phyloP scores from a whole-genome alignment of 2,329 filamentous ascomycete genomes.

The Penicillium sp. region DNA sequence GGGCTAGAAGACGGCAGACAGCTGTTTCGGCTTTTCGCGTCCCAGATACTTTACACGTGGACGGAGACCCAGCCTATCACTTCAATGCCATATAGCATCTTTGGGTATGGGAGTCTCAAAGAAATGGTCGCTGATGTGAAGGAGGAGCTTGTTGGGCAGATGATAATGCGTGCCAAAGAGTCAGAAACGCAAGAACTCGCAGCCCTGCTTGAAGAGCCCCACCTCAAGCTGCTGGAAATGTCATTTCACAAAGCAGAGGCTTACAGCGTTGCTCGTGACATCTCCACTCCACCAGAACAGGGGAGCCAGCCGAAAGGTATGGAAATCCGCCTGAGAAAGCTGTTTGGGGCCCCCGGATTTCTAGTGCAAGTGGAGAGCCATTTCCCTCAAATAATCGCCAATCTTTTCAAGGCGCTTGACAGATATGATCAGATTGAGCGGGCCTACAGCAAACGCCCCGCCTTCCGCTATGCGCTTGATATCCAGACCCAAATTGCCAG shows the following conservation, averaged over 20 bases:
- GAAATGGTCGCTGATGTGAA: slow-evolving; percentile 71
- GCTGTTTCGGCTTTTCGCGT: slow-evolving; percentile 80
- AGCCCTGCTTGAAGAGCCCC: slow-evolving; percentile 54
- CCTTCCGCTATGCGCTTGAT: slow-evolving; percentile 61
- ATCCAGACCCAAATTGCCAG: slow-evolving; percentile 68
- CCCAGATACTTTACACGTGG: slow-evolving; percentile 92
- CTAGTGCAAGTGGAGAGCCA: slow-evolving; percentile 63
- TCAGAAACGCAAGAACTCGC: slow-evolving; percentile 63
- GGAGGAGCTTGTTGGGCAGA: slow-evolving; percentile 75
- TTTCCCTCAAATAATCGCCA: slow-evolving; percentile 74
- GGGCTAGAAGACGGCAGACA: slow-evolving; percentile 64
- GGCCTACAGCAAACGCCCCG: slow-evolving; percentile 60
- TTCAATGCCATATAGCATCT: slow-evolving; percentile 81
- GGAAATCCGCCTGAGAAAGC: slow-evolving; percentile 65
- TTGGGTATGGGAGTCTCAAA: slow-evolving; percentile 69
- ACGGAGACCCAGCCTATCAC: slow-evolving; percentile 65
- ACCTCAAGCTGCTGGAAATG: slow-evolving; percentile 59
- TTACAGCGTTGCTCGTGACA: slow-evolving; percentile 79
- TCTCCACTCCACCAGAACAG: slow-evolving; percentile 49
- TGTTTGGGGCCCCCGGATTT: slow-evolving; percentile 68
- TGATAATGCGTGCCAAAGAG: slow-evolving; percentile 77
- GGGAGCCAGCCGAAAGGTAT: slow-evolving; percentile 55
- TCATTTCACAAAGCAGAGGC: slow-evolving; percentile 79
- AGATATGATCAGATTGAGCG: slow-evolving; percentile 74
- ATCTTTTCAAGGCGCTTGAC: slow-evolving; percentile 74